These are phyloP conservation scores for Melocanna baccifera DNA, from an alignment of 176 grass and related monocot genomes.

Conservation along the genomic window DNA sequence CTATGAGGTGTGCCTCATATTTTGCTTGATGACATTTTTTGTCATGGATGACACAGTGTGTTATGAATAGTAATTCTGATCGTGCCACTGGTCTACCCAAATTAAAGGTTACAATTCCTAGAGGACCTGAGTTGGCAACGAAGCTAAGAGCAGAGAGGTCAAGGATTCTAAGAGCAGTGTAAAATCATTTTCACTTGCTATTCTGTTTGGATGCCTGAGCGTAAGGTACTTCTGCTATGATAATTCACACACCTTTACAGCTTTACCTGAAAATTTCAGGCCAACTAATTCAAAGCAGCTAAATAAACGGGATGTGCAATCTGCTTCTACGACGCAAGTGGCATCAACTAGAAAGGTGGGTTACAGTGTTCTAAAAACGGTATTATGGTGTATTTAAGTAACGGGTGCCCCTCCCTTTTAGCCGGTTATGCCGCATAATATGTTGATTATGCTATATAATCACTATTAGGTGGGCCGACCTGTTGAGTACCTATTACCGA, in stretches of 20 bases:
- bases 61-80: constrained; percentile 15
- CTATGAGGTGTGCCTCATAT: not conserved
- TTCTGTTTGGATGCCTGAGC: constrained; percentile 19
- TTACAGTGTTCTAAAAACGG: not conserved
- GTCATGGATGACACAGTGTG: constrained; percentile 32
- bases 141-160: constrained; percentile 71
- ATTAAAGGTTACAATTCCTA: constrained; percentile 68
- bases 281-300: constrained; percentile 42
- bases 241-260: constrained; percentile 12
- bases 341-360: constrained; percentile 51
- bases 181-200: constrained; percentile 37
- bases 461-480: too few species aligned
- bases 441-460: too few species aligned
- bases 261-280: constrained; percentile 42
- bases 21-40: constrained; percentile 11
- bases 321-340: constrained; percentile 10
- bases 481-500: too few species aligned
- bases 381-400: too few species aligned
- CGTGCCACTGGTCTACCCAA: constrained; percentile 23
- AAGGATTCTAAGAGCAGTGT: constrained; percentile 57
- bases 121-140: constrained; percentile 73
- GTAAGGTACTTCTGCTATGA: constrained; percentile 12
- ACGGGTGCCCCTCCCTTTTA: too few species aligned
- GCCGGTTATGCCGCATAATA: too few species aligned
- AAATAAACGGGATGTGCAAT: constrained; percentile 25